A percentile compares a stretch with the other conserved stretches of the same genome.
Conservation (phyloP, 495 filamentous ascomycete species). For the Penicillium cataractarum region DNA sequence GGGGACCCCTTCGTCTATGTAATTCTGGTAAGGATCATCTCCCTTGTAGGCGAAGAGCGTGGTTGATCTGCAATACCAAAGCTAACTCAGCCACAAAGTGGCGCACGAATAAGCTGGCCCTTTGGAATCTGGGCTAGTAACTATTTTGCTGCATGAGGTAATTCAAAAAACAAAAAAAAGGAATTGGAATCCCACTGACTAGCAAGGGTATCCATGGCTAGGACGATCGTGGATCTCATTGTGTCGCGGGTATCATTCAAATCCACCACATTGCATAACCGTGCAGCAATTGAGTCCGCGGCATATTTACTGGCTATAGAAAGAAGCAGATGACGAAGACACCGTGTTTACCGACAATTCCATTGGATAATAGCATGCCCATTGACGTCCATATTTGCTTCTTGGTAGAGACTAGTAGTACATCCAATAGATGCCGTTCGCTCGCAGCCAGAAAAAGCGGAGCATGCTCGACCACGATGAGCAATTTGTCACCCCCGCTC, state of each 20-base stretch:
- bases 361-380: neutral
- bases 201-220: neutral
- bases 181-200: neutral
- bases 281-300: neutral
- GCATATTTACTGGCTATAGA: neutral
- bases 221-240: neutral
- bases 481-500: neutral
- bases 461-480: neutral
- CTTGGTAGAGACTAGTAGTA: neutral
- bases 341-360: neutral
- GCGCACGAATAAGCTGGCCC: conserved; percentile 5
- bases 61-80: conserved; percentile 12
- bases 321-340: neutral
- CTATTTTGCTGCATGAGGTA: too few species aligned
- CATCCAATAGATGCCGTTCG: neutral
- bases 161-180: too few species aligned
- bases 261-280: conserved; percentile 2
- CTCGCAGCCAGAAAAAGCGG: neutral
- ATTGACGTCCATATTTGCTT: neutral
- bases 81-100: conserved; percentile 23
- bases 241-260: neutral
- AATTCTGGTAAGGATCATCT: conserved; percentile 14
- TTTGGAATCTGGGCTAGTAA: neutral
- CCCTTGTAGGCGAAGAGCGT: conserved; percentile 9
- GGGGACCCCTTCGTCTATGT: conserved; percentile 1